Evolutionary conservation across 148 eudicot genomes (phyloP), one percentile per base, ranked within the genome.

Genomic region (Rhododendron kiyosumense): DNA sequence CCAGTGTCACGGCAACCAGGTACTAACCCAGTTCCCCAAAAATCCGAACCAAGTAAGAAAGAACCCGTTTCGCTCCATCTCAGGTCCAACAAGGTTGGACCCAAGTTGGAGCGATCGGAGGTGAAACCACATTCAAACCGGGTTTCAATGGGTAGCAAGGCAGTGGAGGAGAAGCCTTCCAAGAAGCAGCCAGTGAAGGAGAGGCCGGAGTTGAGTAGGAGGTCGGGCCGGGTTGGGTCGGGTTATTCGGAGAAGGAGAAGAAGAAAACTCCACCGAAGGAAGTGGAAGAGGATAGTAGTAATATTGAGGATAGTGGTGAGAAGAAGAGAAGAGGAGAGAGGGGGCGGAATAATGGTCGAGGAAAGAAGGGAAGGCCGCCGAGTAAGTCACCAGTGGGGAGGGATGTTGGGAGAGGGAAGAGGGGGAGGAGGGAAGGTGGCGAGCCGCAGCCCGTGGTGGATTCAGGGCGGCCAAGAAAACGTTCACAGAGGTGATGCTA

Each of bases 201-300:
- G 46, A 85, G 83, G 30, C 24, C 84, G 13, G 85, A 87, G 75
- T 61, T n/a, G 84, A n/a, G 86, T 69, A 22, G 84, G 76, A 78
- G 86, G 22, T 45, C 84, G 48, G 73, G 5, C 11, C 13, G 7
- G 24, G 63, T 74, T 24, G 57, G 81, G 82, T 89, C 84, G 18
- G 88, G 87, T 83, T 86, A 90, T 41, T 59, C 86, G 83, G 90
- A 87, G 88, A 91, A 87, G 87, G 84, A 87, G 45, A 89, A 88
- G 46, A 86, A 87, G 46, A 90, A 90, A 20, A 84, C 93, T 0
- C 75, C 88, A 10, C 4, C 1, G 12, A 38, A 75, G 45, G 46
- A 7, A n/a, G 71, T 63, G 71, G 71, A 63, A 63, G 71, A 89
- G 81, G 91, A 89, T 57, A 88, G 86, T 77, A 46, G 14, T 15